Evolutionary conservation across 495 filamentous ascomycete genomes (phyloP).

Genomic region (Hypoxylon cercidicola): DNA sequence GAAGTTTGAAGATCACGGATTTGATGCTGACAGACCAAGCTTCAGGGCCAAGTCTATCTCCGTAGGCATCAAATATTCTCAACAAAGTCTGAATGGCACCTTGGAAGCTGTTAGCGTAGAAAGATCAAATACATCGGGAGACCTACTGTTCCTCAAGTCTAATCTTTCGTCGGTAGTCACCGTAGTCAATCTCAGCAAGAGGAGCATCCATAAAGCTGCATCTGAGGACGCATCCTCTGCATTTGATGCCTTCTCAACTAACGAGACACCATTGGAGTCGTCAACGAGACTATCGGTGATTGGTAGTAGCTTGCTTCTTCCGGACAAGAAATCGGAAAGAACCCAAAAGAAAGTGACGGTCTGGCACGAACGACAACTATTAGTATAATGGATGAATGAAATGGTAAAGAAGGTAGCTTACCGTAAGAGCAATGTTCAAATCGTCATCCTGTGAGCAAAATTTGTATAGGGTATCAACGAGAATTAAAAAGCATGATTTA

Average conservation of each 20-base stretch:
- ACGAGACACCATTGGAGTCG: conserved; percentile 58
- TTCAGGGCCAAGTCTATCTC: conserved; percentile 77
- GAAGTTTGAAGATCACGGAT: conserved; percentile 79
- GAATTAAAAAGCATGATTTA: conserved; percentile 77
- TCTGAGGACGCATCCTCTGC: conserved; percentile 61
- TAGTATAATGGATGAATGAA: conserved; percentile 16
- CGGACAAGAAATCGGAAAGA: conserved; percentile 83
- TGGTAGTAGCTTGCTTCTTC: conserved; percentile 56
- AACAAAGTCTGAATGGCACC: conserved; percentile 87
- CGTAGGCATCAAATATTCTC: conserved; percentile 91
- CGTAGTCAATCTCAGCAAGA: conserved; percentile 80
- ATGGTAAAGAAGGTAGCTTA: conserved; percentile 45
- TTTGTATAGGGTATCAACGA: conserved; percentile 87
- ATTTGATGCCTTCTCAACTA: conserved; percentile 62
- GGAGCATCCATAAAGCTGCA: conserved; percentile 82
- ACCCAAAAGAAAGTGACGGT: conserved; percentile 96
- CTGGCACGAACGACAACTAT: conserved; percentile 48
- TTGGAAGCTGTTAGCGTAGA: conserved; percentile 42
- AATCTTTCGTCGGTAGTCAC: conserved; percentile 79
- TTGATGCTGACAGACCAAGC: conserved; percentile 88
- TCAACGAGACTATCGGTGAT: conserved; percentile 61
- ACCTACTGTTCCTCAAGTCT: conserved; percentile 86
- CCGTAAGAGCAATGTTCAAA: conserved; percentile 93
- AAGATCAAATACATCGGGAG: neutral
- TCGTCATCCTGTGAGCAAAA: conserved; percentile 91